Base-by-base conservation (phyloP, 2,329 filamentous ascomycete species). In the Aspergillus bombycis region DNA sequence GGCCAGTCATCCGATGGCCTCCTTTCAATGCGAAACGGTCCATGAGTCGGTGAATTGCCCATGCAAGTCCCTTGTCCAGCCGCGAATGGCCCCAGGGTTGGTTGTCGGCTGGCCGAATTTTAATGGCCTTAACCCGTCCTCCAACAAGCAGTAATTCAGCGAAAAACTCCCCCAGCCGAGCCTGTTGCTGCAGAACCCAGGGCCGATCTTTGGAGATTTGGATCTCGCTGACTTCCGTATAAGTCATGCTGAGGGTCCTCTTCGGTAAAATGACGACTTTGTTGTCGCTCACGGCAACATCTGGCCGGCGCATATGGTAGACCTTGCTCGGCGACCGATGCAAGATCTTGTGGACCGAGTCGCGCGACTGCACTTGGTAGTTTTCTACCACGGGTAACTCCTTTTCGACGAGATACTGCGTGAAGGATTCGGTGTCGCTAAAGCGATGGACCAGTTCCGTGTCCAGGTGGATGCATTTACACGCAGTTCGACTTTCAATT, bases 151-250 rank as follows among this genome's bases (percentile, higher is more conserved):
- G 80, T 0, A 89, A 79, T 68, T 93, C 90, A 2, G 91, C 92
- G 75, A 89, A 91, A 72, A 88, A 93, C 73, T 93, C 90, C 0
- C 82, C 80, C 0, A 86, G 84, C 0, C 83, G 81, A 65, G 91
- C 85, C 73, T 85, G 91, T 71, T 92, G 87, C 71, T 94, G 90
- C 28, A 93, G 73, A 63, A 92, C 82, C 84, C 88, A 92, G 0
- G 89, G 85, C 2, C 81, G 79, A 0, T 82, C 72, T 14, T 80
- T 75, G 2, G 85, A 86, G 48, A 90, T 85, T 1, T 74, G 78
- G 16, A 93, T 80, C 19, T 79, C 76, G 16, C 81, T 80, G 30
- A 92, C 74, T 67, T 89, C 82, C 0, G 76, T 71, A 52, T 81
- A 80, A 0, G 89, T 92, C 63, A 86, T 81, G 12, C 77, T 75